These are phyloP conservation scores for Diplodia scrobiculata DNA, from an alignment of 2,329 filamentous ascomycete genomes.

Conservation along the genomic window DNA sequence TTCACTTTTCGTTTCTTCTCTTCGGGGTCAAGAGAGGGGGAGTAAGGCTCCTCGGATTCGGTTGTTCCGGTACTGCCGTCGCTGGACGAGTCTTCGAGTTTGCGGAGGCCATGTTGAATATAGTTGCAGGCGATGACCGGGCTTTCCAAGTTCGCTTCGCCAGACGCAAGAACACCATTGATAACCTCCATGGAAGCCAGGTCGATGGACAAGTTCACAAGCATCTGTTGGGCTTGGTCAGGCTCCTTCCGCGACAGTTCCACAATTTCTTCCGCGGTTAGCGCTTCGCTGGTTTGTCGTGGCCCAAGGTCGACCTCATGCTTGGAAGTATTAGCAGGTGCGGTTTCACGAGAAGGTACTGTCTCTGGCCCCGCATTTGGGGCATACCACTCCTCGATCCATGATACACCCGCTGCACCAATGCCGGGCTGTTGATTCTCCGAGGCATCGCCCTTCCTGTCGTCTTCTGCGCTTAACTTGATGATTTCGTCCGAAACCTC, in stretches of 20 bases:
- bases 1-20: slow-evolving; percentile 44
- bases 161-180: slow-evolving; percentile 40
- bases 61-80: slow-evolving; percentile 25
- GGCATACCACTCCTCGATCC: slow-evolving; percentile 1
- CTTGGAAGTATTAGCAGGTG: background rate
- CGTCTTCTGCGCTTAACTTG: background rate
- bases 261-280: background rate
- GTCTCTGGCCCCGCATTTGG: background rate
- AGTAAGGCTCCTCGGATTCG: slow-evolving; percentile 29
- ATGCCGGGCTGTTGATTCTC: background rate
- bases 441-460: too few relatives aligned
- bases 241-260: slow-evolving; percentile 11
- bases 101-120: slow-evolving; percentile 45
- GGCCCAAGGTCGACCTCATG: background rate
- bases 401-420: too few relatives aligned
- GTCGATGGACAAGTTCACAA: slow-evolving; percentile 43
- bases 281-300: background rate
- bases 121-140: slow-evolving; percentile 40
- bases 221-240: slow-evolving; percentile 33
- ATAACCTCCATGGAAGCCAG: slow-evolving; percentile 45
- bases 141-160: slow-evolving; percentile 39
- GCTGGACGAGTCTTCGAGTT: slow-evolving; percentile 36
- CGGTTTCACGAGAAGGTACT: background rate
- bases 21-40: slow-evolving; percentile 37
- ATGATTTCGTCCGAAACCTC: background rate